Evolutionary conservation across 2,329 filamentous ascomycete genomes (phyloP), one percentile per base, ranked within the genome.

Genomic region (Fusarium torulosum): DNA sequence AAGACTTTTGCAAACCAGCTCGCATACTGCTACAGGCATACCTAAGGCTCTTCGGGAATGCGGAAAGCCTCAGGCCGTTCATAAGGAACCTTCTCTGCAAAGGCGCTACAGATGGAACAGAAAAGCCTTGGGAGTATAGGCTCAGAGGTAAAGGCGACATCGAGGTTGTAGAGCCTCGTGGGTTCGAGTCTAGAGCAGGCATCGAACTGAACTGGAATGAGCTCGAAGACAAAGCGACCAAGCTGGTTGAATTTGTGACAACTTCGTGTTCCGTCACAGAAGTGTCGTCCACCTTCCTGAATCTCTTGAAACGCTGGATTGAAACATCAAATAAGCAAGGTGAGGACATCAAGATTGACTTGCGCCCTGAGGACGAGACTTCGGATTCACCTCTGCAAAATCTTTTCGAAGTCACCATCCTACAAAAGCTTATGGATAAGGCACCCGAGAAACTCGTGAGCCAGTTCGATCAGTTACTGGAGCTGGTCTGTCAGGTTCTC

Each of bases 371-470:
- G 3, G 69, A 77, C 6, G 43, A 62, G 31, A 46, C 29, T 15
- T 53, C 71, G 1, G 70, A 75, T 2, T 82, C 86, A 44, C 79
- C 85, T 0, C 59, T 87, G 4, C 74, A 73, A 6, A 80, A 82
- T 6, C 78, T 93, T 2, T 76, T 85, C 7, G 83, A 91, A 64
- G 82, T 88, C 7, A 88, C 88, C 47, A 77, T 92, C 1, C 81
- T 92, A 9, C 88, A 91, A 71, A 85, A 84, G 33, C 83, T 93
- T 77, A 87, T 92, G 76, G 85, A 86, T 23, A 83, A 81, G 44
- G 84, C 90, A 44, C 85, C 88, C 1, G 85, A 90, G 21, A 88
- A 86, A 63, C 82, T 93, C 14, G 85, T 90, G 29, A 84, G 83
- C 31, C 85, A 88, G 57, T 89, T 90, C 3, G 84, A 84, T 42